Evolutionary conservation across 441 rosid species (phyloP), one percentile per base, ranked within the genome.

Genomic region (Gossypium aridum): DNA sequence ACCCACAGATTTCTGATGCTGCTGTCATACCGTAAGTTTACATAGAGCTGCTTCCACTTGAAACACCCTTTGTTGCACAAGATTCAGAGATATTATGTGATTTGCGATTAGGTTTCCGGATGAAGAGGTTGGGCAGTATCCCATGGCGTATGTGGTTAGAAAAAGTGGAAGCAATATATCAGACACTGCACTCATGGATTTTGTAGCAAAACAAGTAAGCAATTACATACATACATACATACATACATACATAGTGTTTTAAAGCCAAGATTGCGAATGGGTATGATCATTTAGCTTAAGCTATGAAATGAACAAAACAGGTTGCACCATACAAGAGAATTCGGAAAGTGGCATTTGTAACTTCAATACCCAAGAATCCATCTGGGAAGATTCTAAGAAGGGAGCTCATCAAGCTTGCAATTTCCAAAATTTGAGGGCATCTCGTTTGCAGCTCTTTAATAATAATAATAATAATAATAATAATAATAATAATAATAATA

Each of bases 321-420:
- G 71, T 43, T 4, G 72, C 61, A 16, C 94, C 97, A 0, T 95
- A 92, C 81, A 95, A 96, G 84, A 88, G 85, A 81, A 82, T 96
- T 14, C 83, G 97, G 37, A 87, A 86, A 81, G 91, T 96, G 56
- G 77, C 91, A 4, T 93, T 89, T 78, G 64, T 93, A 14, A 78
- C 76, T 61, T 86, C 94, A 14, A 83, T 93, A 64, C 97, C 97
- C n/a, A 96, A 89, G 85, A 96, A 89, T 77, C 87, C 92, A 1
- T 93, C 98, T 0, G 97, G 99, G 70, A 96, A 93, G 87, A 93
- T 96, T 79, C 87, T 93, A 22, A 85, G 97, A 83, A 93, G 92
- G 82, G 98, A 93, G 79, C 90, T 93, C 66, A 89, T 84, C 57
- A 87, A 87, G 86, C 91, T 88, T 22, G 88, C 92, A 25, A 82